A percentile compares a stretch with the other conserved stretches of the same genome.
phyloP scores from a whole-genome alignment of 768 basidiomycete species.

The Pholiota microspora region DNA sequence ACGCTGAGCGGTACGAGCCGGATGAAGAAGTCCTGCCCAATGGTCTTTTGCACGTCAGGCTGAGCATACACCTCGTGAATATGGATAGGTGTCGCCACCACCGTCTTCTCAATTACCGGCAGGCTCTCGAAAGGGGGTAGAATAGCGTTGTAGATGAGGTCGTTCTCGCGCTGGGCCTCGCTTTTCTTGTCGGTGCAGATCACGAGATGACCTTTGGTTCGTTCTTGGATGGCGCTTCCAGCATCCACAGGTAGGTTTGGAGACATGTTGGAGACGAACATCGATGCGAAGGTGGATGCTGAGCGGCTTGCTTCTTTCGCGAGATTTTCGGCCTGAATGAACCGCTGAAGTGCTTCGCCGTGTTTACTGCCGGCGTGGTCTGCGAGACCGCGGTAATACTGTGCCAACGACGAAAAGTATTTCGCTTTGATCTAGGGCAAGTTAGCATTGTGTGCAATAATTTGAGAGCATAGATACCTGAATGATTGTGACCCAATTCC shows the following conservation, averaged over 20 bases:
- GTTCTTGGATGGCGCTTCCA: conserved; percentile 72
- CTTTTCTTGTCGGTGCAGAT: conserved; percentile 72
- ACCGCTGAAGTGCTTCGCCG: conserved; percentile 82
- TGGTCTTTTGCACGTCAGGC: conserved; percentile 90
- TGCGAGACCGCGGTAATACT: conserved; percentile 82
- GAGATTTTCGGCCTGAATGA: conserved; percentile 69
- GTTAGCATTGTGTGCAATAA: neutral
- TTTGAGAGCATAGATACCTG: conserved; percentile 47
- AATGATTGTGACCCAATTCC: conserved; percentile 88
- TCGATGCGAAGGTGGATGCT: conserved; percentile 64
- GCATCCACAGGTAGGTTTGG: conserved; percentile 89
- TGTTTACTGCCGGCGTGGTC: conserved; percentile 78
- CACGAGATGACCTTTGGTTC: conserved; percentile 79
- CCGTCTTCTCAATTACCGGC: conserved; percentile 77
- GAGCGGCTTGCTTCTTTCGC: conserved; percentile 82
- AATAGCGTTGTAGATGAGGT: conserved; percentile 95
- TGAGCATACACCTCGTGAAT: conserved; percentile 94
- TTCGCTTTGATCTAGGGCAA: conserved; percentile 79
- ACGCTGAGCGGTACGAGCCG: conserved; percentile 89
- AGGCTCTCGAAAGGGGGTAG: conserved; percentile 78
- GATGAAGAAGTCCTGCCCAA: conserved; percentile 89
- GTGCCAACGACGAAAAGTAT: conserved; percentile 80
- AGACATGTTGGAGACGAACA: conserved; percentile 70
- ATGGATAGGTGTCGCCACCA: conserved; percentile 78
- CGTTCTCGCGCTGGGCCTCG: conserved; percentile 87